A percentile compares a stretch with the other conserved stretches of the same genome.
Evolutionary conservation across 2,329 filamentous ascomycete genomes (phyloP).

Genomic region (Sclerotinia minor): DNA sequence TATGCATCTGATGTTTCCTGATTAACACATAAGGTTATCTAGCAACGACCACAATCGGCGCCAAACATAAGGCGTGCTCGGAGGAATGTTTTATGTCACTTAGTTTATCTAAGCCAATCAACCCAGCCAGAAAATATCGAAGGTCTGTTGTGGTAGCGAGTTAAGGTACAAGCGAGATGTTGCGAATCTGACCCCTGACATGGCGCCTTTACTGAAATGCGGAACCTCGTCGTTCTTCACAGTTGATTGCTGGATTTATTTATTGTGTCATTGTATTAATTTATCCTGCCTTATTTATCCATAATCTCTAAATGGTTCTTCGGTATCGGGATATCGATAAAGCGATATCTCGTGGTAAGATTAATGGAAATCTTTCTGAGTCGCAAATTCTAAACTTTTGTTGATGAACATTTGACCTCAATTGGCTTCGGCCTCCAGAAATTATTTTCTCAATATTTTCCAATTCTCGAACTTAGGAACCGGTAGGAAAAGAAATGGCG

Average conservation of each 20-base stretch:
- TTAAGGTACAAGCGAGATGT: conserved; percentile 21
- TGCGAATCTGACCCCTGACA: conserved; percentile 24
- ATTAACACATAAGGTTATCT: conserved; percentile 9
- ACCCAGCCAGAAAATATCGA: not conserved
- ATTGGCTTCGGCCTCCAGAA: not conserved
- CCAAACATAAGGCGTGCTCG: conserved; percentile 20
- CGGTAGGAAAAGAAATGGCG: not conserved
- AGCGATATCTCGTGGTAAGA: conserved; percentile 11
- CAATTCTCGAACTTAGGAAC: not conserved
- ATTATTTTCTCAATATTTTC: not conserved
- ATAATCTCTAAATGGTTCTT: not conserved
- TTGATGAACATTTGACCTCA: not conserved
- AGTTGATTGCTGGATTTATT: conserved; percentile 24
- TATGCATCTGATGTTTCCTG: not conserved
- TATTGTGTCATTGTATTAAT: conserved; percentile 5
- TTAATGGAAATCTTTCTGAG: conserved; percentile 16
- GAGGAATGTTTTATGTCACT: conserved; percentile 11
- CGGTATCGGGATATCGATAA: conserved; percentile 10
- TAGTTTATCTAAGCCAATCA: conserved; percentile 11
- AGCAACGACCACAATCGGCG: not conserved
- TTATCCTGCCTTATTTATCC: conserved; percentile 2
- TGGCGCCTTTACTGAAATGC: conserved; percentile 14
- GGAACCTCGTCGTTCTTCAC: not conserved
- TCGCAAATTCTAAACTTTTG: not conserved
- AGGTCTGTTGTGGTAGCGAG: not conserved